Base-by-base conservation (phyloP, 2,329 filamentous ascomycete genomes). In the Hirsutella thompsonii region DNA sequence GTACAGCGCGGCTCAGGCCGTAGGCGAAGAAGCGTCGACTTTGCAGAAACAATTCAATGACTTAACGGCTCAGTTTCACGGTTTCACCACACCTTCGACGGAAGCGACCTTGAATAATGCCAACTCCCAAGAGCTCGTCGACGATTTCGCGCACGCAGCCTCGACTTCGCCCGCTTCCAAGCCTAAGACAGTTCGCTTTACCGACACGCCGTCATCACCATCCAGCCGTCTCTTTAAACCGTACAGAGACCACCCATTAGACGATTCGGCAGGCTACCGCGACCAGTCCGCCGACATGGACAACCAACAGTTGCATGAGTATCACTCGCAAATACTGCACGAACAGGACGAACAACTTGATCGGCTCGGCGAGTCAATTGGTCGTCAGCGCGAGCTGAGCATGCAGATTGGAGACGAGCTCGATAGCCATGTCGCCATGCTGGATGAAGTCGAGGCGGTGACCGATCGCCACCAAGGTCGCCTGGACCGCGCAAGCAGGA, bases 361-460 rank as follows among this genome's bases (percentile, higher is more conserved):
- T 58, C 71, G 74, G 9, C 68, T 98, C 4, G 86, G 89, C n/a
- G 76, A 79, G 53, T 86, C 79, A 43, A 95, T 98, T 50, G 76
- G 84, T 4, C 77, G 92, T 32, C 92, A 96, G 67, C 73, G 93
- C 38, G 86, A 96, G 65, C 70, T 98, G 46, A 89, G 83, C 56
- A 93, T 95, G 67, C 86, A 92, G 66, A 96, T 98, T 54, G 90
- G 92, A 23, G 85, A 95, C 58, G 92, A 98, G 69, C 71, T 98
- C 29, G 92, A 96, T 52, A 82, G 79, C 50, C 92, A 98, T 54
- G 83, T 93, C 30, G 72, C 82, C 51, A 70, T 98, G 69, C 69
- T 98, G 23, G 90, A 95, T 58, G 90, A 94, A 53, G 79, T 93
- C 36, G 92, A 96, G 55, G 74, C 74, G 36, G 74, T 81, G 18